Percentiles rank a stretch among this genome's conserved stretches.
These are phyloP conservation scores for Diaporthe amygdali DNA, from an alignment of 2,329 filamentous ascomycete species.

Conservation along the genomic window DNA sequence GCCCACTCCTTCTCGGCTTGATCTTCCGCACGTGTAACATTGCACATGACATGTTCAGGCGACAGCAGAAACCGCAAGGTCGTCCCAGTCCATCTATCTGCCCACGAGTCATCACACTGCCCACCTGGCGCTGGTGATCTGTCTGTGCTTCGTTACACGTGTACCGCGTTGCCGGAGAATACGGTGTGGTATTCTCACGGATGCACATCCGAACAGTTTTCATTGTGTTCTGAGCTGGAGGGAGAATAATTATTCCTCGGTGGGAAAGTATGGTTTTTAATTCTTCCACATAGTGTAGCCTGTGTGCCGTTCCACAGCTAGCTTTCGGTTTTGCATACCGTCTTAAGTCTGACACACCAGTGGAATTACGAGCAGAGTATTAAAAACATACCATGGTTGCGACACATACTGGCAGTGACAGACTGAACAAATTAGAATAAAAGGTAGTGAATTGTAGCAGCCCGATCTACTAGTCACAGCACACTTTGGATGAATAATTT, in stretches of 20 bases:
- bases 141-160: constrained; percentile 7
- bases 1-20: background rate
- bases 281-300: no score
- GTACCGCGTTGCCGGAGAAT: background rate
- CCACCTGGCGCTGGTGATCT: background rate
- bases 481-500: background rate
- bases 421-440: no score
- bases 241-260: background rate
- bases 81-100: background rate
- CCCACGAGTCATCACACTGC: background rate
- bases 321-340: no score
- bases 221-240: background rate
- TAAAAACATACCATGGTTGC: no score
- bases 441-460: no score
- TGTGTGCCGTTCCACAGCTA: no score
- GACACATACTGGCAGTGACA: no score
- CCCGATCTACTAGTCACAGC: no score
- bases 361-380: no score
- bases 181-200: background rate
- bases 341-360: no score
- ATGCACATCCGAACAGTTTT: background rate
- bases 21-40: background rate
- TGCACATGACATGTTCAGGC: background rate
- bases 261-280: background rate
- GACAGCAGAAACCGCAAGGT: background rate